A percentile compares a stretch with the other conserved stretches of the same genome.
Evolutionary conservation across 371 early-diverging fungal genomes (phyloP).

Genomic region (Mortierella sp.): DNA sequence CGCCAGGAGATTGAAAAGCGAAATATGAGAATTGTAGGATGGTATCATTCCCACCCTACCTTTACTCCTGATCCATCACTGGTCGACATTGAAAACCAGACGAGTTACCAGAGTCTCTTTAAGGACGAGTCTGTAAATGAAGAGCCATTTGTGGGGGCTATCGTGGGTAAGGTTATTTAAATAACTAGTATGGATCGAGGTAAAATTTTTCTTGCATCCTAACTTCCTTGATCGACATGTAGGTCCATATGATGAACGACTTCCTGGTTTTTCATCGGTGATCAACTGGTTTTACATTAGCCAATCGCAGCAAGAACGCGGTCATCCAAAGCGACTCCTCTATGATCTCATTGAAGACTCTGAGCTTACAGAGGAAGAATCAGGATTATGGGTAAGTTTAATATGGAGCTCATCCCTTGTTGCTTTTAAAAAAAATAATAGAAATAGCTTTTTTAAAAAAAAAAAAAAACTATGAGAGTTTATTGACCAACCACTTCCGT

Average conservation of each 20-base stretch:
- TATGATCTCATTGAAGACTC: slow-evolving; percentile 70
- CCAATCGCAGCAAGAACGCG: slow-evolving; percentile 58
- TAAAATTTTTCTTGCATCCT: background rate
- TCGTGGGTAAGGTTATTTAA: slow-evolving; percentile 71
- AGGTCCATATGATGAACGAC: slow-evolving; percentile 86
- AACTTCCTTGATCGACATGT: background rate
- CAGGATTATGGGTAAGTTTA: slow-evolving; percentile 64
- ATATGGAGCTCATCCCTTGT: too few relatives aligned
- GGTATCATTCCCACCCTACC: slow-evolving; percentile 91
- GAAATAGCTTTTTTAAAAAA: too few relatives aligned
- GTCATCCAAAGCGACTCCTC: slow-evolving; percentile 74
- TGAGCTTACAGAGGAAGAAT: slow-evolving; percentile 61
- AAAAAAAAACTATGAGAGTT: background rate
- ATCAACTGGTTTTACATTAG: slow-evolving; percentile 88
- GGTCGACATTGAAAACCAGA: slow-evolving; percentile 87
- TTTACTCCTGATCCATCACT: slow-evolving; percentile 82
- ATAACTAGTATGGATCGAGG: background rate
- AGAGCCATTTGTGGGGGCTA: slow-evolving; percentile 93
- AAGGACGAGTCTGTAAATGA: slow-evolving; percentile 62
- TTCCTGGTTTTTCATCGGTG: slow-evolving; percentile 82
- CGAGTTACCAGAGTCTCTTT: slow-evolving; percentile 81
- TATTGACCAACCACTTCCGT: background rate
- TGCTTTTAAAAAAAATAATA: too few relatives aligned
- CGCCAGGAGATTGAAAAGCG: slow-evolving; percentile 78
- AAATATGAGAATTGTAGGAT: slow-evolving; percentile 86